Evolutionary conservation across 305 asterid species (phyloP), one percentile per base, ranked within the genome.

Genomic region (Plantago coronopus): DNA sequence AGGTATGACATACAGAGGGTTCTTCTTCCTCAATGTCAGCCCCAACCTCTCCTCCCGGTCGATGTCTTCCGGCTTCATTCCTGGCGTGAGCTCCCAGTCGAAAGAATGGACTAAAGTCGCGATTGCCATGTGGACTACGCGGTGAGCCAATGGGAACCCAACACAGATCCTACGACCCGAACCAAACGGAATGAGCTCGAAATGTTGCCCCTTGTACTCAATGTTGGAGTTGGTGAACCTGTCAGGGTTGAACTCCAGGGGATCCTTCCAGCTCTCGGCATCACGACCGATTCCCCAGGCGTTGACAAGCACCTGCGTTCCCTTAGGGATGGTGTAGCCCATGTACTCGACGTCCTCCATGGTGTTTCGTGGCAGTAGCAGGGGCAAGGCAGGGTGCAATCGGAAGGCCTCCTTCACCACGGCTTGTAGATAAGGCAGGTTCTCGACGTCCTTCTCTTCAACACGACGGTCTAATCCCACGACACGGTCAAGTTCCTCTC

Each of bases 221-320:
- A 75, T 46, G 25, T 68, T 69, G 1, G 79, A 78, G 31, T 65
- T 54, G 48, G 79, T 11, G 55, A 81, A 83, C 23, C 88, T 77
- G 54, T 79, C 81, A 0, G 91, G 91, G 43, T 77, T 75, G 76
- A 83, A 83, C 17, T 14, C 17, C 9, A 59, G 40, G 7, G 91
- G 82, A 12, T 79, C 80, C 12, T 71, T 66, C 87, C 87, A 83
- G n/a, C 53, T 45, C 0, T 78, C 79, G 7, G 82, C 74, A 70
- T 83, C 91, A 17, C 91, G 74, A 54, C 88, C 88, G 54, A 83
- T 83, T 19, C 76, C 85, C 78, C 80, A 81, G 0, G 75, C 83
- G 17, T 83, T 81, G 0, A 81, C 79, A 4, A 83, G 67, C 5
- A 79, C 75, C 61, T 79, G 91, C 0, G 83, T 83, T 49, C 69